These are phyloP conservation scores for Acacia concinna DNA, from an alignment of 331 rosid species.

Conservation along the genomic window DNA sequence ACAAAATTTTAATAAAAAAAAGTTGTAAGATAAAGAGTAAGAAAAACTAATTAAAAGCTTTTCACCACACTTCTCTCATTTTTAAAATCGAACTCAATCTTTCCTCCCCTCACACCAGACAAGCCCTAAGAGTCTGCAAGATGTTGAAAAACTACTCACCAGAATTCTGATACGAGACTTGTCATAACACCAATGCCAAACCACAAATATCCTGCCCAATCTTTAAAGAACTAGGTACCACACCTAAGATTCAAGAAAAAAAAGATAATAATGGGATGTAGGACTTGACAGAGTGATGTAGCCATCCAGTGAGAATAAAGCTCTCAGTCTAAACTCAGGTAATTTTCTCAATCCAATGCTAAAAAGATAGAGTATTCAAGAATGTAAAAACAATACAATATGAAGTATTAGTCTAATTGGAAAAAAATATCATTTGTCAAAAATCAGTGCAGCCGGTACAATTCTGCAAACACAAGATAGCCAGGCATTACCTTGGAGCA, in stretches of 20 bases:
- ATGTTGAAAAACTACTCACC: not conserved
- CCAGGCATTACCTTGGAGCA: conserved; percentile 72
- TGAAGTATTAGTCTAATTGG: not conserved
- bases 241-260: not conserved
- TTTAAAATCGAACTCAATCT: too few species aligned
- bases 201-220: not conserved
- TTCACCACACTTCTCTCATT: too few species aligned
- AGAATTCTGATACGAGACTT: not conserved
- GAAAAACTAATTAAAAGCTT: too few species aligned
- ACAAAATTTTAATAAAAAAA: too few species aligned
- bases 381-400: conserved; percentile 8
- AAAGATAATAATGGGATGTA: not conserved
- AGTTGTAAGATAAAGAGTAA: too few species aligned
- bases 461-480: conserved; percentile 20
- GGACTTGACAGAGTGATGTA: not conserved
- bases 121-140: not conserved
- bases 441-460: not conserved
- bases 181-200: not conserved
- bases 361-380: not conserved
- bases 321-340: not conserved
- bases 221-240: not conserved
- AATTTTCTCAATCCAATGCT: not conserved
- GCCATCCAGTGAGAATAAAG: not conserved
- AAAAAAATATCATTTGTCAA: conserved; percentile 4
- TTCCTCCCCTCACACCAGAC: too few species aligned